Percentiles rank a stretch among this genome's conserved stretches.
Evolutionary conservation across 352 stramenopile species (phyloP).

Genomic region (Poterioochromonas sp.): DNA sequence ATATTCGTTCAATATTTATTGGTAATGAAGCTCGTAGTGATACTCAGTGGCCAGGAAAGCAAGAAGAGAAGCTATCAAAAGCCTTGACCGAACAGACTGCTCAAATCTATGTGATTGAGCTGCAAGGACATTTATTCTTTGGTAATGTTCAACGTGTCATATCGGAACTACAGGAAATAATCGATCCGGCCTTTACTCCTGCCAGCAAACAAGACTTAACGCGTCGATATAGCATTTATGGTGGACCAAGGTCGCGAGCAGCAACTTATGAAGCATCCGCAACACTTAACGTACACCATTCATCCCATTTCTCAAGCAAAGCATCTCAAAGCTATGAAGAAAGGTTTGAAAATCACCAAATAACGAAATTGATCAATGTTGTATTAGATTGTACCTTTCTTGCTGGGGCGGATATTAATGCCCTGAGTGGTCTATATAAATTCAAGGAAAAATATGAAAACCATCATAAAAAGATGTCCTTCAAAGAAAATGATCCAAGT

Average conservation of each 20-base stretch:
- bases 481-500: too few species aligned
- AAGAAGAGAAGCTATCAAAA: too few species aligned
- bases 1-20: background rate
- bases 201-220: background rate
- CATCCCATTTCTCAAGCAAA: too few species aligned
- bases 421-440: background rate
- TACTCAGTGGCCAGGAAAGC: background rate
- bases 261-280: too few species aligned
- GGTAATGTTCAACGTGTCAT: background rate
- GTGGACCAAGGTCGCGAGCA: too few species aligned
- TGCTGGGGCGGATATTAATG: background rate
- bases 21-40: background rate
- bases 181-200: too few species aligned
- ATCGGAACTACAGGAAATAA: background rate
- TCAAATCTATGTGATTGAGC: background rate
- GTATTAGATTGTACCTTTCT: slow-evolving; percentile 3
- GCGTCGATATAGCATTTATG: too few species aligned
- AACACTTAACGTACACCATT: too few species aligned
- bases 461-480: background rate
- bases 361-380: background rate
- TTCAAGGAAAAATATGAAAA: background rate
- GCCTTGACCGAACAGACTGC: background rate
- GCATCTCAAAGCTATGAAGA: too few species aligned
- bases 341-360: background rate
- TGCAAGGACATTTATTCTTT: background rate